These are phyloP conservation scores for Hagleromyces aurorensis DNA, from an alignment of 805 yeast genomes.

Conservation along the genomic window DNA sequence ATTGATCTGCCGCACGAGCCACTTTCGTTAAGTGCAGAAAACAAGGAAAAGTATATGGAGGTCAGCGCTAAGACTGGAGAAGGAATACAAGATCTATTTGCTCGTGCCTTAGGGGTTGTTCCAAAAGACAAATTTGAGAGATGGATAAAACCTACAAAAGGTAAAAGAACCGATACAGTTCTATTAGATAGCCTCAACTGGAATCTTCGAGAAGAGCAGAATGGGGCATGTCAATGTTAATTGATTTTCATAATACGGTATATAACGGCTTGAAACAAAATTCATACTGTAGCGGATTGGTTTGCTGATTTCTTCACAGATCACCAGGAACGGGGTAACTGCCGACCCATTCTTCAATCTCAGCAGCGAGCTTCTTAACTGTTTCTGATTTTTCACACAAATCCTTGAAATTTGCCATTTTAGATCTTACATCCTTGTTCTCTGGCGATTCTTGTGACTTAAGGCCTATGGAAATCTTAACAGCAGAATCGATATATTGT, in stretches of 20 bases:
- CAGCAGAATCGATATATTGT: constrained; percentile 71
- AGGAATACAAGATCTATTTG: constrained; percentile 39
- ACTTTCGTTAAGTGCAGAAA: too few relatives aligned
- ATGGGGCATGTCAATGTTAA: too few relatives aligned
- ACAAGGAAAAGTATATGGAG: constrained; percentile 28
- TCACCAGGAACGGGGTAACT: constrained; percentile 88
- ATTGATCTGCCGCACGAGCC: constrained; percentile 48
- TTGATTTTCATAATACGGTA: too few relatives aligned
- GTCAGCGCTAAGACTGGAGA: constrained; percentile 51
- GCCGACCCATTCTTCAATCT: constrained; percentile 66
- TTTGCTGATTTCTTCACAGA: too few relatives aligned
- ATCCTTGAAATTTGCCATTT: constrained; percentile 60
- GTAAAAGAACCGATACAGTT: background rate
- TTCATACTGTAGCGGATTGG: too few relatives aligned
- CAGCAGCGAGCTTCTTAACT: constrained; percentile 52
- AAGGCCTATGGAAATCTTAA: constrained; percentile 54
- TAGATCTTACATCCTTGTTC: constrained; percentile 54
- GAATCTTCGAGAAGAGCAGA: background rate
- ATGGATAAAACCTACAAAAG: constrained; percentile 6
- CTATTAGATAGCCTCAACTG: background rate
- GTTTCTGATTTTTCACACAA: constrained; percentile 58
- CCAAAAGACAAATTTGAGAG: constrained; percentile 24
- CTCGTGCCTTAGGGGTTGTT: constrained; percentile 36
- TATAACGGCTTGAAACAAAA: background rate
- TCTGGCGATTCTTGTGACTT: constrained; percentile 37